Conservation (phyloP, 78 protist genomes). For the Polysphondylium violaceum region DNA sequence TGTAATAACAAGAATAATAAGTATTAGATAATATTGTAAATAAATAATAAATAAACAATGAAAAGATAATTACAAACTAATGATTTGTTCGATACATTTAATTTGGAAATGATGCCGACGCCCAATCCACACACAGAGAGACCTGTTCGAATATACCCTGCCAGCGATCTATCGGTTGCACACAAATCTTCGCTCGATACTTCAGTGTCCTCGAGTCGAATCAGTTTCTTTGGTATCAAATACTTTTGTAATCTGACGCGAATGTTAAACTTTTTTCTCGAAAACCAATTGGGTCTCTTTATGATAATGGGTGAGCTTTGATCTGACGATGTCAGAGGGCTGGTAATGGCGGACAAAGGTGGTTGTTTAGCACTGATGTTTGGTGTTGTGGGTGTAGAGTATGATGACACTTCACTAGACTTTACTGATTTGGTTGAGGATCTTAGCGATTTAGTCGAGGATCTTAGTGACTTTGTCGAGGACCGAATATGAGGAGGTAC, state of each 20-base stretch:
- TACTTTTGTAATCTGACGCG: no score
- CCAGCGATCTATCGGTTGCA: conserved; percentile 34
- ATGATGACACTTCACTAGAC: no score
- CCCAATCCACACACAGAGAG: background rate
- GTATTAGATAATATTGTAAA: background rate
- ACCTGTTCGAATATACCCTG: conserved; percentile 47
- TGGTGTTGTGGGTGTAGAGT: no score
- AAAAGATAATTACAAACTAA: background rate
- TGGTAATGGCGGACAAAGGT: no score
- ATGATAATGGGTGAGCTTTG: no score
- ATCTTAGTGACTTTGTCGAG: no score
- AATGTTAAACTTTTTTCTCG: no score
- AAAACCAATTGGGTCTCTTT: no score
- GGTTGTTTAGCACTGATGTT: no score
- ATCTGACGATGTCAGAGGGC: background rate
- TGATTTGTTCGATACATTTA: background rate
- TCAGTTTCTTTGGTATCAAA: background rate
- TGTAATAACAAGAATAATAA: background rate
- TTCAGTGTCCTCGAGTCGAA: conserved; percentile 18
- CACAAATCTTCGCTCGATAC: conserved; percentile 13
- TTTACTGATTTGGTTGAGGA: no score
- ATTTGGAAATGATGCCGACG: background rate
- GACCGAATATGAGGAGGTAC: no score
- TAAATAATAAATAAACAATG: background rate
- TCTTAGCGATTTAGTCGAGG: no score